These are phyloP conservation scores for Fusarium scirpi DNA, from an alignment of 2,329 filamentous ascomycete species.

Conservation along the genomic window DNA sequence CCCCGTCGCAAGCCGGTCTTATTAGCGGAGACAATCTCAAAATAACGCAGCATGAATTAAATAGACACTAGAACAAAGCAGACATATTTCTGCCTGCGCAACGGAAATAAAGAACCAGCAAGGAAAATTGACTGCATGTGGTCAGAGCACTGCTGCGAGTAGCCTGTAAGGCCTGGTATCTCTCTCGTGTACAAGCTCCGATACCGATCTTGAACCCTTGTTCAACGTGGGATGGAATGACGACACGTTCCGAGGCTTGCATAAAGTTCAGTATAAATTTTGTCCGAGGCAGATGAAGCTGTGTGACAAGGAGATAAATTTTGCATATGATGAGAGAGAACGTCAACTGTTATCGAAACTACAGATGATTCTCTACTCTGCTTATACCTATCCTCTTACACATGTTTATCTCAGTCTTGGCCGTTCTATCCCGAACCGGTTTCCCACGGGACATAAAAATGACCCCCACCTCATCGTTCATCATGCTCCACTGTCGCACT, in stretches of 20 bases:
- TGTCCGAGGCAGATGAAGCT: conserved; percentile 15
- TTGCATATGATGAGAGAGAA: not conserved
- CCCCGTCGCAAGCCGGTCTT: conserved; percentile 41
- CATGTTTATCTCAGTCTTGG: conserved; percentile 10
- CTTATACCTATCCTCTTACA: not conserved
- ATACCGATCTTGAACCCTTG: conserved; percentile 37
- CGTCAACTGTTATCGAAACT: not conserved
- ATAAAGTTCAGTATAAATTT: not conserved
- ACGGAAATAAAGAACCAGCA: not conserved
- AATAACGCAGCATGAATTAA: conserved; percentile 46
- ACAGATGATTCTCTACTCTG: not conserved
- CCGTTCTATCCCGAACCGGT: conserved; percentile 45
- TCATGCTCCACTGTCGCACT: not conserved
- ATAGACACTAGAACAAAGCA: conserved; percentile 35
- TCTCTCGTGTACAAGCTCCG: conserved; percentile 29
- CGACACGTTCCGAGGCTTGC: conserved; percentile 25
- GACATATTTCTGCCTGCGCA: not conserved
- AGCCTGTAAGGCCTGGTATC: conserved; percentile 26
- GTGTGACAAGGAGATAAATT: not conserved
- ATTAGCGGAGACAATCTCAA: conserved; percentile 28
- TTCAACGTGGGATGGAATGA: conserved; percentile 40
- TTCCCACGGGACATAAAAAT: conserved; percentile 34
- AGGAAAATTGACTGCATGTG: conserved; percentile 21
- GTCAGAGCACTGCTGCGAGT: conserved; percentile 18
- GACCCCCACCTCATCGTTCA: conserved; percentile 38